Percentiles rank a stretch among this genome's conserved stretches.
phyloP scores from a whole-genome alignment of 1,139 yeast species.

The Debaryomyces coudertii region DNA sequence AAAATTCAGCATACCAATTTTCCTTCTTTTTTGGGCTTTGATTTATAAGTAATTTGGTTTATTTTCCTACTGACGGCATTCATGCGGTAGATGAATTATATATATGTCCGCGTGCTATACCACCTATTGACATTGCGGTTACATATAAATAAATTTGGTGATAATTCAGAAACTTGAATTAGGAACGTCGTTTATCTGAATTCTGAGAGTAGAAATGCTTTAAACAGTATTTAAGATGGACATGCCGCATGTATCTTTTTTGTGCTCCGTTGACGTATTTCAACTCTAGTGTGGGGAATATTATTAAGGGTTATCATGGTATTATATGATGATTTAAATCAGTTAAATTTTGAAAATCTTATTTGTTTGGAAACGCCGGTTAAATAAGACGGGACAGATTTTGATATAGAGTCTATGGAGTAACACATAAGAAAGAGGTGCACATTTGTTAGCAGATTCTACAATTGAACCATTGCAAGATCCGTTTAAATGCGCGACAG shows the following conservation, averaged over 20 bases:
- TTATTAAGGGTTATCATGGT: conserved; percentile 75
- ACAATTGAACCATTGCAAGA: conserved; percentile 71
- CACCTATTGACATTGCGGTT: conserved; percentile 82
- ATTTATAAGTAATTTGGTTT: too few relatives aligned
- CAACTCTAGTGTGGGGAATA: conserved; percentile 74
- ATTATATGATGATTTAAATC: conserved; percentile 51
- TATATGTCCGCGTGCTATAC: conserved; percentile 60
- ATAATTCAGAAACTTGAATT: conserved; percentile 55
- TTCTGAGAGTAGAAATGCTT: conserved; percentile 66
- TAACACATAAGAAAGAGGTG: conserved; percentile 71
- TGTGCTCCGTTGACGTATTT: conserved; percentile 70
- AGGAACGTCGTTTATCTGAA: conserved; percentile 60
- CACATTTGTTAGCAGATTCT: conserved; percentile 77
- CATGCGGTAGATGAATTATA: conserved; percentile 62
- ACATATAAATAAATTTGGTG: conserved; percentile 73
- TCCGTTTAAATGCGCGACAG: conserved; percentile 73
- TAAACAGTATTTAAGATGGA: too few relatives aligned
- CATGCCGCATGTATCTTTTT: too few relatives aligned
- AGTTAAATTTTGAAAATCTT: conserved; percentile 68
- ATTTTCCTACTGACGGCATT: conserved; percentile 57
- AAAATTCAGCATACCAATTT: too few relatives aligned
- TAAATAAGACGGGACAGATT: conserved; percentile 78
- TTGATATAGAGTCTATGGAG: conserved; percentile 62
- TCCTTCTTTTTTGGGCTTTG: too few relatives aligned
- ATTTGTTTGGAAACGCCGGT: conserved; percentile 87